Evolutionary conservation across 2,329 filamentous ascomycete genomes (phyloP).

Genomic region (Xylariales sp.): DNA sequence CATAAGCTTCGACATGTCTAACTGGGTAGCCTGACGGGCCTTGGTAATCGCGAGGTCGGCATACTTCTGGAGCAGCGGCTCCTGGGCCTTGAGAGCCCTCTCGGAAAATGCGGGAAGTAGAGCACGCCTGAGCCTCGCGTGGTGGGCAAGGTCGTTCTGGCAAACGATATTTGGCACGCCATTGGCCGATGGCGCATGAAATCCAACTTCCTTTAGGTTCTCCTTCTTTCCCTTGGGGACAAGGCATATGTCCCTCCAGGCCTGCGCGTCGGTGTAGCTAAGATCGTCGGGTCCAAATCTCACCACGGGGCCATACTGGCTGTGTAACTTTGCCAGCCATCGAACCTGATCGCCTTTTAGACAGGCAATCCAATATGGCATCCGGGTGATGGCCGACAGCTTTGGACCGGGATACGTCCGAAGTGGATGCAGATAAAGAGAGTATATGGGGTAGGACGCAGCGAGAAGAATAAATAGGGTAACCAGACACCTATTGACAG

Average conservation of each 20-base stretch:
- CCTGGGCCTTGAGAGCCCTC: slow-evolving; percentile 33
- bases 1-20: slow-evolving; percentile 28
- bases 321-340: slow-evolving; percentile 35
- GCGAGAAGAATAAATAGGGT: slow-evolving; percentile 5
- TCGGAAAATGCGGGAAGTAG: slow-evolving; percentile 35
- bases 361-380: slow-evolving; percentile 41
- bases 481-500: neutral
- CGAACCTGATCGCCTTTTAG: slow-evolving; percentile 38
- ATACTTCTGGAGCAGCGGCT: slow-evolving; percentile 34
- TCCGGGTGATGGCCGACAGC: slow-evolving; percentile 36
- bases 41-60: slow-evolving; percentile 22
- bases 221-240: slow-evolving; percentile 27
- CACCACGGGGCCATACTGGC: slow-evolving; percentile 38
- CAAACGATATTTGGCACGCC: slow-evolving; percentile 31
- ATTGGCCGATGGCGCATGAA: slow-evolving; percentile 25
- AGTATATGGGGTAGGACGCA: slow-evolving; percentile 23
- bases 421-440: slow-evolving; percentile 45
- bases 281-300: slow-evolving; percentile 41
- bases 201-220: slow-evolving; percentile 27
- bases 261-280: slow-evolving; percentile 35
- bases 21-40: neutral
- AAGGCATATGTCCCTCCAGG: slow-evolving; percentile 37
- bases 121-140: slow-evolving; percentile 33
- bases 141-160: slow-evolving; percentile 23
- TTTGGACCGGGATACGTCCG: slow-evolving; percentile 43